Percentiles rank a stretch among this genome's conserved stretches.
phyloP scores from a whole-genome alignment of 2,329 filamentous ascomycete species.

The Didymella keratinophila region DNA sequence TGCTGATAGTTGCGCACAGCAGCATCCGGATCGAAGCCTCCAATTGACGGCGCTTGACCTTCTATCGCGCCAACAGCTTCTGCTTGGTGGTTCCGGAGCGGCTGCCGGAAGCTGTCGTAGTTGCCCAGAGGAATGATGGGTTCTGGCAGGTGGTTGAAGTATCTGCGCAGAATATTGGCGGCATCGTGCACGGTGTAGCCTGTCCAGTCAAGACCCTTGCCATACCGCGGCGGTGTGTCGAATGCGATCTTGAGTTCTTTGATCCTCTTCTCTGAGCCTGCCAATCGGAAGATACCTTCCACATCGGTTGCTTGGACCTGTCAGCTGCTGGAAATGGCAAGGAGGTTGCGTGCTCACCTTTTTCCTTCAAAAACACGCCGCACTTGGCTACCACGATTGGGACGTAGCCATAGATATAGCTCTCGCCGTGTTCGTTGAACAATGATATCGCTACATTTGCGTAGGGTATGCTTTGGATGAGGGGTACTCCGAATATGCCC shows the following conservation, averaged over 20 bases:
- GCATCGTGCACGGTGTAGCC: conserved; percentile 99
- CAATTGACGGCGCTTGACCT: conserved; percentile 70
- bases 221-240: conserved; percentile 86
- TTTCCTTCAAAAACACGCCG: conserved; percentile 96
- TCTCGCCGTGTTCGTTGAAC: conserved; percentile 88
- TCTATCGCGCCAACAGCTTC: conserved; percentile 75
- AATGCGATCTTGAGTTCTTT: conserved; percentile 94
- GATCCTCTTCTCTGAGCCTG: conserved; percentile 96
- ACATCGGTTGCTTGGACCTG: conserved; percentile 78
- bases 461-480: conserved; percentile 94
- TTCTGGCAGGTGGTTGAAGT: conserved; percentile 94
- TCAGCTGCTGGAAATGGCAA: conserved; percentile 29
- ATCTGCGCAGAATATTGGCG: conserved; percentile 92
- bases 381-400: conserved; percentile 99
- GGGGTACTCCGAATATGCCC: conserved; percentile 92
- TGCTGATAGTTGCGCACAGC: conserved; percentile 86
- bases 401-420: conserved; percentile 98
- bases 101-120: conserved; percentile 89
- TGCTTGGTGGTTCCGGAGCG: conserved; percentile 72
- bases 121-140: conserved; percentile 94
- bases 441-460: conserved; percentile 98
- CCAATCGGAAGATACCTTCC: conserved; percentile 95
- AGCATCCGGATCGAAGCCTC: conserved; percentile 74
- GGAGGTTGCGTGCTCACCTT: conserved; percentile 67
- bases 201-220: conserved; percentile 95